phyloP scores from a whole-genome alignment of 2,329 filamentous ascomycete species.

The Aspergillus quadrilineatus region DNA sequence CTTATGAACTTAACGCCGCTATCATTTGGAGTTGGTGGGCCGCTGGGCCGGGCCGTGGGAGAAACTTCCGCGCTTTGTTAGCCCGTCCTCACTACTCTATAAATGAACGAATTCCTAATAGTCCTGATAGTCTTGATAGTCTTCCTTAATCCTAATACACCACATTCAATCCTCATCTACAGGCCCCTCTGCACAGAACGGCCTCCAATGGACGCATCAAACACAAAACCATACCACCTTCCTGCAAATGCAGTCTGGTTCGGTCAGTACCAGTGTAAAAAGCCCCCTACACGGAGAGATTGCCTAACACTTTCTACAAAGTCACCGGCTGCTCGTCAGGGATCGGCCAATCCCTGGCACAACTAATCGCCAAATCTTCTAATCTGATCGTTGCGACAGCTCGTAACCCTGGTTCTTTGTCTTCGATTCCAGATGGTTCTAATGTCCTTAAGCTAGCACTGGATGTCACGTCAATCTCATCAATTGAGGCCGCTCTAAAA shows the following conservation, averaged over 20 bases:
- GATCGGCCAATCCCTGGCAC: constrained; percentile 46
- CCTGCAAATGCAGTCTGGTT: constrained; percentile 39
- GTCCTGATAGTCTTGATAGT: too few relatives aligned
- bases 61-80: too few relatives aligned
- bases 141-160: too few relatives aligned
- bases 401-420: constrained; percentile 45
- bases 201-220: constrained; percentile 3
- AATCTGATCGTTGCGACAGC: constrained; percentile 50
- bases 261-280: constrained; percentile 27
- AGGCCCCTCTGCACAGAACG: too few relatives aligned
- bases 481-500: constrained; percentile 39
- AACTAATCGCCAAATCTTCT: constrained; percentile 36
- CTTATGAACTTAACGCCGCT: too few relatives aligned
- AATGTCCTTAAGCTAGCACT: constrained; percentile 48
- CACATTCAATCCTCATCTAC: too few relatives aligned
- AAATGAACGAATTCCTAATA: too few relatives aligned
- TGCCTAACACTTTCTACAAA: constrained; percentile 17
- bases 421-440: constrained; percentile 39
- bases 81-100: too few relatives aligned
- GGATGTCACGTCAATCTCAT: constrained; percentile 47
- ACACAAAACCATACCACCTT: constrained; percentile 10
- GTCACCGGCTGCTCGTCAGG: constrained; percentile 54
- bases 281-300: constrained; percentile 6
- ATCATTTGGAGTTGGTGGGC: too few relatives aligned
- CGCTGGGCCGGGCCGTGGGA: too few relatives aligned